Evolutionary conservation across 768 basidiomycete genomes (phyloP), one percentile per base, ranked within the genome.

Genomic region (Xerocomus spinulosus): DNA sequence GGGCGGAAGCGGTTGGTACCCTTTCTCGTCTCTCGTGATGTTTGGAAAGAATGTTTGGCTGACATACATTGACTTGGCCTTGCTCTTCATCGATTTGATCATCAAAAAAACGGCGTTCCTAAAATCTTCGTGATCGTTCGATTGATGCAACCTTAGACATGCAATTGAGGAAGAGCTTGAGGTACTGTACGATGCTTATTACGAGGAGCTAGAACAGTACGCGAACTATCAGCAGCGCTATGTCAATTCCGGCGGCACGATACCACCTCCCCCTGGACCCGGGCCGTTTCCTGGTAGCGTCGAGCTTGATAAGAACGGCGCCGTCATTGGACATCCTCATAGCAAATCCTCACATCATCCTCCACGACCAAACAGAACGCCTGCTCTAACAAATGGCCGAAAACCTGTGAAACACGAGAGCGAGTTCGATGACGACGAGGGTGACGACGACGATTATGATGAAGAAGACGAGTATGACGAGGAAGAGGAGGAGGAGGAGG

Each of bases 101-200:
- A 46, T 39, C 25, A 34, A 51, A 65, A 58, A 49, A 37, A 18
- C 32, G 46, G 23, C 35, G 25, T 46, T 32, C 40, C 44, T 40
- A 50, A 21, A 51, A 43, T 49, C 28, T 48, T 44, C 42, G 34
- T 48, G 51, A 44, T 55, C 49, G 26, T 39, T 60, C 38, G 42
- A 48, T 55, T 52, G 45, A 52, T 36, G 56, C 51, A 33, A 44
- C 37, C 56, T 59, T 63, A 94, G 91, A 61, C 86, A 87, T 75
- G 94, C 94, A 55, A 97, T 99, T 76, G 96, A 99, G 77, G 91
- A 94, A 75, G 96, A 99, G 78, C 87, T 99, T 71, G 92, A 98
- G 78, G 91, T 93, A 76, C 85, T 98, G 74, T 99, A 99, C 82
- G 95, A 97, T 81, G 93, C 94, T 77, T 99, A 98, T 81, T 98